Conservation (phyloP, 2,329 filamentous ascomycete genomes). For the Trichoderma citrinoviride region DNA sequence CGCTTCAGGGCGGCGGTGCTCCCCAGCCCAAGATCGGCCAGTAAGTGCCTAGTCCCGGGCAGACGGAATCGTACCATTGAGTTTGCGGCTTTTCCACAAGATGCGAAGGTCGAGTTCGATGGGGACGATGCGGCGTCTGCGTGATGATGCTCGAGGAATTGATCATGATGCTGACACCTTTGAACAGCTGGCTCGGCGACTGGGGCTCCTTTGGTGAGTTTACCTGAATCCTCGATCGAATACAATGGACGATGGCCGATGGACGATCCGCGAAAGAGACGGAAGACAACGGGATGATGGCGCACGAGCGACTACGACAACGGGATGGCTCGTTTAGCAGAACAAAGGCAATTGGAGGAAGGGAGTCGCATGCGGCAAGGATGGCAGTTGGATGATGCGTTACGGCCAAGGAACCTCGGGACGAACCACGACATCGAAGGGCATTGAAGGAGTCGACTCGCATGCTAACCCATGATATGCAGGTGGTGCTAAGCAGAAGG, state of each 20-base stretch:
- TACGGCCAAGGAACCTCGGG: neutral
- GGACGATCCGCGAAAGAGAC: neutral
- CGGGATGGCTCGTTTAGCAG: neutral
- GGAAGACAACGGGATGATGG: neutral
- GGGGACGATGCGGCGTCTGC: conserved; percentile 28
- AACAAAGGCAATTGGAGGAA: neutral
- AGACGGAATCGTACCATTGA: conserved; percentile 12
- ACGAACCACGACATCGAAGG: neutral
- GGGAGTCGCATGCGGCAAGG: neutral
- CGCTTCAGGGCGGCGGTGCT: conserved; percentile 36
- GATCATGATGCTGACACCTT: conserved; percentile 15
- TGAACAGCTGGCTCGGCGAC: conserved; percentile 64
- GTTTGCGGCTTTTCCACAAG: conserved; percentile 37
- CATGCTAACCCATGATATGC: conserved; percentile 19
- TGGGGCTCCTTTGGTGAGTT: conserved; percentile 75
- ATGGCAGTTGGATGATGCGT: neutral
- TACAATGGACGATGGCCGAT: neutral
- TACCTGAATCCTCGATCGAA: conserved; percentile 16
- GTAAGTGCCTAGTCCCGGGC: conserved; percentile 31
- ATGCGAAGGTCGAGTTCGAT: conserved; percentile 19
- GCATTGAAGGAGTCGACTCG: conserved; percentile 1
- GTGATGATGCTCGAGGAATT: neutral
- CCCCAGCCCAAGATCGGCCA: conserved; percentile 36
- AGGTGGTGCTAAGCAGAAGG: conserved; percentile 61
- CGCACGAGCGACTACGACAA: neutral